Base-by-base conservation (phyloP, 768 basidiomycete species). In the Pisolithus albus region DNA sequence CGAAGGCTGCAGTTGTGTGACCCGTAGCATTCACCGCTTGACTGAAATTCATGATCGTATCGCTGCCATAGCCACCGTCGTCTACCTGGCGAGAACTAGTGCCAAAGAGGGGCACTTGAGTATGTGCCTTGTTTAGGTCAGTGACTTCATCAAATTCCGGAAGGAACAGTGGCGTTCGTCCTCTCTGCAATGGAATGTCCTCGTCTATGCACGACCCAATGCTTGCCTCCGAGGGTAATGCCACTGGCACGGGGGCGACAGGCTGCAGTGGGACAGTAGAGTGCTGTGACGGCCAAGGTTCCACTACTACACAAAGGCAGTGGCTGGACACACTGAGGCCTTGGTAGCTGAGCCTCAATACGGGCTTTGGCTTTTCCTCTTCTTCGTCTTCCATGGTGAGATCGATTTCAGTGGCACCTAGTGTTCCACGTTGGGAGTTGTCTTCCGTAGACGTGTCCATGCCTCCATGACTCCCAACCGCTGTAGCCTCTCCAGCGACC, bases 231-330 rank as follows among this genome's bases (percentile, higher is more conserved):
- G 61, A 58, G 1, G 69, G 50, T 28, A 73, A 68, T 4, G 66
- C 71, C 30, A 66, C 59, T 18, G 65, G 64, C 49, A 64, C 54
- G 13, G 70, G 64, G 18, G 58, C 60, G 13, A 65, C 56, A 4
- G 75, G 68, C 15, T 62, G 65, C 11, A 62, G 61, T 37, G 65
- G 70, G 1, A 70, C 57, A 34, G 61, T 57, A 4, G 66, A 56
- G 34, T 73, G 76, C 36, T 81, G 61, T 13, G 78, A 69, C 4
- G 86, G 84, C 75, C 82, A 89, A 15, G 90, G 91, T 63, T 92
- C 90, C 15, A 91, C 82, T 21, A 92, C 84, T 34, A 92, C 76
- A 61, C 86, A 89, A 16, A 92, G 75, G 64, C 86, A 89, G 49
- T 81, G 79, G 0, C 82, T 84, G 52, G 79, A 77, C 45, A 90